Evolutionary conservation across 169 alveolate genomes (phyloP).

Genomic region (Eimeria falciformis): DNA sequence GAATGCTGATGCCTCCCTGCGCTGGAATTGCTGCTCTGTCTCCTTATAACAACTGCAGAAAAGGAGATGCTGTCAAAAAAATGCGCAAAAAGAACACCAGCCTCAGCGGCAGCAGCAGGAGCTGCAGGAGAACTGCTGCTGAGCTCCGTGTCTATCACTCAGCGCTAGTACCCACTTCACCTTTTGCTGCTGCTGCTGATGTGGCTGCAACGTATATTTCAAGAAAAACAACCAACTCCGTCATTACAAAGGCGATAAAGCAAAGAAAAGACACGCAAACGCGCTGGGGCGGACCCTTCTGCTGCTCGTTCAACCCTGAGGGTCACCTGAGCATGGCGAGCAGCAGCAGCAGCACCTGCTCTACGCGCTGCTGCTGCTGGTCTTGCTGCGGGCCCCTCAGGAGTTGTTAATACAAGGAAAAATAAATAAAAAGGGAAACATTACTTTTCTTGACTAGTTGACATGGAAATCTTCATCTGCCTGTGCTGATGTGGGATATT

Average conservation of each 20-base stretch:
- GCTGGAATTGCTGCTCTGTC: too few species aligned
- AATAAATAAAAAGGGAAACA: too few species aligned
- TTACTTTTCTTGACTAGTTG: too few species aligned
- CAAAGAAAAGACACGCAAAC: background rate
- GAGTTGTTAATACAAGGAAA: too few species aligned
- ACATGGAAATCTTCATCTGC: too few species aligned
- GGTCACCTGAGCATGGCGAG: slow-evolving; percentile 61
- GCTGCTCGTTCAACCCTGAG: background rate
- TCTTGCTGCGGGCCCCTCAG: background rate
- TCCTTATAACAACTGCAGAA: too few species aligned
- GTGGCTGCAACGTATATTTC: background rate
- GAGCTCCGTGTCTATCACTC: background rate
- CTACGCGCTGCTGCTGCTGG: slow-evolving; percentile 31
- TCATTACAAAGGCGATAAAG: background rate
- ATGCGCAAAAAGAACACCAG: background rate
- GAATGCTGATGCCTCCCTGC: background rate
- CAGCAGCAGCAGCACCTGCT: slow-evolving; percentile 32
- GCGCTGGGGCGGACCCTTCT: background rate
- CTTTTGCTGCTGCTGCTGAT: slow-evolving; percentile 1
- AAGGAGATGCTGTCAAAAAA: background rate
- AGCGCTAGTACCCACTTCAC: background rate
- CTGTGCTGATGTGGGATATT: too few species aligned
- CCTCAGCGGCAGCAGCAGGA: background rate
- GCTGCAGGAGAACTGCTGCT: background rate
- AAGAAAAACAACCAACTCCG: slow-evolving; percentile 9